phyloP scores from a whole-genome alignment of 192 early-diverging fungal species.

The Gigaspora rosea region DNA sequence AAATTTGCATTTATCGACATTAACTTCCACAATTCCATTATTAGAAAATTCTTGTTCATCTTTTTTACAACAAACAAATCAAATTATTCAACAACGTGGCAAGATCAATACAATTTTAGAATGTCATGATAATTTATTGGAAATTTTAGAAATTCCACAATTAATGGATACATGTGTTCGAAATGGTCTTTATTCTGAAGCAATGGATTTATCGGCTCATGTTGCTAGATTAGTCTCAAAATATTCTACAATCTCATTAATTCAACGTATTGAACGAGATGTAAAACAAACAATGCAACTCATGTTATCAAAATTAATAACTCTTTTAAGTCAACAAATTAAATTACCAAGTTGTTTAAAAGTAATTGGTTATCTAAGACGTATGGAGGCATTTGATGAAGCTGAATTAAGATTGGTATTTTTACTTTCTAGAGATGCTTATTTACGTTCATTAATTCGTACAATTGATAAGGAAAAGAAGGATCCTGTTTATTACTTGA shows the following conservation, averaged over 20 bases:
- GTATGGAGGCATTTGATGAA: slow-evolving; percentile 72
- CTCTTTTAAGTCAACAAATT: slow-evolving; percentile 66
- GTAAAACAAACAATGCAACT: slow-evolving; percentile 59
- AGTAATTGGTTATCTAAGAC: slow-evolving; percentile 75
- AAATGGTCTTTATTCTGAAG: slow-evolving; percentile 82
- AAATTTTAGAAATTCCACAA: slow-evolving; percentile 77
- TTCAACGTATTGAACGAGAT: slow-evolving; percentile 63
- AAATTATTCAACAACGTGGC: slow-evolving; percentile 40
- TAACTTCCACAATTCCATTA: slow-evolving; percentile 49
- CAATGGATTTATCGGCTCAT: slow-evolving; percentile 75
- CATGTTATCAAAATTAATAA: slow-evolving; percentile 73
- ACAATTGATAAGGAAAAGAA: slow-evolving; percentile 53
- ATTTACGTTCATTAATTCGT: slow-evolving; percentile 55
- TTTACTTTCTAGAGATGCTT: slow-evolving; percentile 67
- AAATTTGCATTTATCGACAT: slow-evolving; percentile 46
- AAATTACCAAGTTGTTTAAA: slow-evolving; percentile 76
- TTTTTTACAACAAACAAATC: slow-evolving; percentile 44
- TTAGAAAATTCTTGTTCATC: slow-evolving; percentile 48
- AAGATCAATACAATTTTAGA: slow-evolving; percentile 56
- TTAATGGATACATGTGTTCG: slow-evolving; percentile 81
- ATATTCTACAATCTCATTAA: slow-evolving; percentile 57
- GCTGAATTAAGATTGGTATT: slow-evolving; percentile 74
- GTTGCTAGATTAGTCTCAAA: slow-evolving; percentile 57
- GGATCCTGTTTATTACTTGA: slow-evolving; percentile 65
- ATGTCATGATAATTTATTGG: slow-evolving; percentile 58